Evolutionary conservation across 208 protist species (phyloP).

Genomic region (Blastocrithidia nonstop): DNA sequence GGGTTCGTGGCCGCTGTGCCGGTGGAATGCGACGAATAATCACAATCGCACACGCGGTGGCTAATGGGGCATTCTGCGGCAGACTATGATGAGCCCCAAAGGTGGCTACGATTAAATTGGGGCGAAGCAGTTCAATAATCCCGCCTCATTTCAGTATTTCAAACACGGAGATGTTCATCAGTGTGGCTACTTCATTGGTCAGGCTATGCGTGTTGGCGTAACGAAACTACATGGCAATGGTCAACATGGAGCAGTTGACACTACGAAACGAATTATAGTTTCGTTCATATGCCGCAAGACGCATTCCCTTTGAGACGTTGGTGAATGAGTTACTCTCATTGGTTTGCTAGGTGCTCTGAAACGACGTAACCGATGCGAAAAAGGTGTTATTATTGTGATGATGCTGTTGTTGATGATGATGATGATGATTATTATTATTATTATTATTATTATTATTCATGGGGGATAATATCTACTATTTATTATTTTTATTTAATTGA

Average conservation of each 20-base stretch:
- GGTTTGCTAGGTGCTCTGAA: no score
- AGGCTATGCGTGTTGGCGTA: constrained; percentile 10
- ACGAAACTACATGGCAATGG: constrained; percentile 13
- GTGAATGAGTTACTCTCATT: background rate
- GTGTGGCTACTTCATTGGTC: constrained; percentile 7
- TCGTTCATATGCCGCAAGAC: constrained; percentile 1
- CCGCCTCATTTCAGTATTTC: constrained; percentile 10
- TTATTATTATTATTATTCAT: no score
- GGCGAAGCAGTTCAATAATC: constrained; percentile 28
- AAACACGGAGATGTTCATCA: constrained; percentile 14
- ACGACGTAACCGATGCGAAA: no score
- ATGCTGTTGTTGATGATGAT: no score
- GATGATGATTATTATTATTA: no score
- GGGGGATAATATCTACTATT: no score
- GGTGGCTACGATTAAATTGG: constrained; percentile 23
- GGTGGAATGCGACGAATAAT: constrained; percentile 2
- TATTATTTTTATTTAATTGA: no score
- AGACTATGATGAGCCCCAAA: constrained; percentile 32
- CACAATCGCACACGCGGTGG: constrained; percentile 24
- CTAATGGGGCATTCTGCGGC: constrained; percentile 10
- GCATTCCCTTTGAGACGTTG: background rate
- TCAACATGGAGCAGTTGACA: constrained; percentile 16
- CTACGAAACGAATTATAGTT: constrained; percentile 14
- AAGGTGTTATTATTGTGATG: no score
- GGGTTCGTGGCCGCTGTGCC: constrained; percentile 2